These are phyloP conservation scores for Boletus rufocinnamomeus DNA, from an alignment of 768 basidiomycete genomes.

Conservation along the genomic window DNA sequence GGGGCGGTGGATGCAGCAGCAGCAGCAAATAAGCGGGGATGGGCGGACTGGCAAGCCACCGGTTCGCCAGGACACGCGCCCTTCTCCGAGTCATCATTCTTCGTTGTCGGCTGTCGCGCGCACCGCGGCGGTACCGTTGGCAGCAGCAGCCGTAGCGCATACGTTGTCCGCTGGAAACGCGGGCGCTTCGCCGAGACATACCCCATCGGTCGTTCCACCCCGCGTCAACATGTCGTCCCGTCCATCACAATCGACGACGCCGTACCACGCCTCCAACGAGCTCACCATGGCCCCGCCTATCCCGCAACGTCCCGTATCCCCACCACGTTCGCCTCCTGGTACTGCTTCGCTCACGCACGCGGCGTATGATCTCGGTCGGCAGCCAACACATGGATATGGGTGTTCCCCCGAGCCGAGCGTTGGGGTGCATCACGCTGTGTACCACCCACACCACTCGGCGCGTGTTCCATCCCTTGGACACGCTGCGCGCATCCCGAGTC, in stretches of 20 bases:
- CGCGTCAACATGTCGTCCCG: conserved; percentile 12
- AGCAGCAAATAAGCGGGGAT: background rate
- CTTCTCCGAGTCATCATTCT: conserved; percentile 13
- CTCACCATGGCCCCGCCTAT: background rate
- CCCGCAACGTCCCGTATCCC: background rate
- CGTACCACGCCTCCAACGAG: background rate
- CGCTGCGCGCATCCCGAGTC: background rate
- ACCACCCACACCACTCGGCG: background rate
- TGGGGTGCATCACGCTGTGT: too few species aligned
- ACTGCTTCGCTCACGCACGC: background rate
- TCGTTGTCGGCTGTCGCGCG: background rate
- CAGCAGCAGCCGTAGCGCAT: background rate
- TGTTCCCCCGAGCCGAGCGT: background rate
- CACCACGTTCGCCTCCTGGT: background rate
- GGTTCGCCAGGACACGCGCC: conserved; percentile 2
- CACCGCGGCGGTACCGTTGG: conserved; percentile 1
- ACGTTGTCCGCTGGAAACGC: background rate
- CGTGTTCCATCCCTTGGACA: background rate
- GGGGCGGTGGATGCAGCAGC: background rate
- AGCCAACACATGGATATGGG: background rate
- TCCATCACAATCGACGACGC: conserved; percentile 7
- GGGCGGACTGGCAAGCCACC: background rate
- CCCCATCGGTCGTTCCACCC: conserved; percentile 8
- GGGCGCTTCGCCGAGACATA: background rate
- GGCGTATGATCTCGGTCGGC: background rate